phyloP scores from a whole-genome alignment of 495 filamentous ascomycete species.

The Opeltia flavorubescens region DNA sequence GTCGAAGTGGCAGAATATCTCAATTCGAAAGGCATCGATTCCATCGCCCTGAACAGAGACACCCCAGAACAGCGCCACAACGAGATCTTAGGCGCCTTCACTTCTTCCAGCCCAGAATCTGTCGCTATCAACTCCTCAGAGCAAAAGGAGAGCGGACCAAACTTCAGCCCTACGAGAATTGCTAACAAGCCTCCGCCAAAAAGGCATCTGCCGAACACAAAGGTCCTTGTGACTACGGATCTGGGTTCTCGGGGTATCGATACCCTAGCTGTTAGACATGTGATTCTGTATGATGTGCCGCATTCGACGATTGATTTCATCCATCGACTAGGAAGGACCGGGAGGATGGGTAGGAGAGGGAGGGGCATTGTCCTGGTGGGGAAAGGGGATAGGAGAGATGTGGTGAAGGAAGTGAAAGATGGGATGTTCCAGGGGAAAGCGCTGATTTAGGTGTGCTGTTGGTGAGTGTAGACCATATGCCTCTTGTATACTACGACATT shows the following conservation, averaged over 20 bases:
- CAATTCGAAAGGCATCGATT: slow-evolving; percentile 71
- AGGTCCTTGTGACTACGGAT: slow-evolving; percentile 89
- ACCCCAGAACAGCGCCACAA: slow-evolving; percentile 55
- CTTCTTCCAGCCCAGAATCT: slow-evolving; percentile 18
- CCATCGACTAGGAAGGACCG: slow-evolving; percentile 79
- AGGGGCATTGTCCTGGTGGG: slow-evolving; percentile 82
- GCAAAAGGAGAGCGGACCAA: slow-evolving; percentile 22
- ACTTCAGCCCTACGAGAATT: slow-evolving; percentile 8
- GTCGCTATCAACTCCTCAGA: slow-evolving; percentile 4
- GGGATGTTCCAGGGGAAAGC: slow-evolving; percentile 88
- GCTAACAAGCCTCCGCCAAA: slow-evolving; percentile 5
- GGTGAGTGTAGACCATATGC: no score
- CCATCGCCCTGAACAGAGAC: slow-evolving; percentile 68
- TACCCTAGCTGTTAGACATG: slow-evolving; percentile 79
- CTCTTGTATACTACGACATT: no score
- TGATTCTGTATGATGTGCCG: slow-evolving; percentile 88
- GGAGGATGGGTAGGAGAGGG: slow-evolving; percentile 83
- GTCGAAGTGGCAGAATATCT: slow-evolving; percentile 70
- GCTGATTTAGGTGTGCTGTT: slow-evolving; percentile 65
- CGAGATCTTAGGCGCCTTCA: slow-evolving; percentile 67
- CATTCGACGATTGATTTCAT: slow-evolving; percentile 96
- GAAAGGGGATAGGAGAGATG: slow-evolving; percentile 74
- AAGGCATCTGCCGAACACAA: slow-evolving; percentile 49
- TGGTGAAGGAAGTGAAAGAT: slow-evolving; percentile 84
- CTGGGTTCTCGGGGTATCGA: slow-evolving; percentile 87